These are phyloP conservation scores for Corylus americana DNA, from an alignment of 306 rosid genomes.

Conservation along the genomic window DNA sequence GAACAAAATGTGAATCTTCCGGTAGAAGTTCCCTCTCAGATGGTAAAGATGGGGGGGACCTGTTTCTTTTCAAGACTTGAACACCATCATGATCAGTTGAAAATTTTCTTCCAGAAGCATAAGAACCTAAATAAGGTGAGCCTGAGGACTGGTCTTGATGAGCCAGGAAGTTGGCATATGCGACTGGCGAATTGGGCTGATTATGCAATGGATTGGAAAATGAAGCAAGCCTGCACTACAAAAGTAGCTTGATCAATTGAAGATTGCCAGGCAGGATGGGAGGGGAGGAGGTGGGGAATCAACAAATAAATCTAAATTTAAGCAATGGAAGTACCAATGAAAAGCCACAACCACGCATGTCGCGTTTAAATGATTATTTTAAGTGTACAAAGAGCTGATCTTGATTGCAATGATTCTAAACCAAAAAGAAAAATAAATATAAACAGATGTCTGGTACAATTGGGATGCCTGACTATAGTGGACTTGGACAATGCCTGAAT, in stretches of 20 bases:
- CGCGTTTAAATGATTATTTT: background rate
- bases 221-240: slow-evolving; percentile 44
- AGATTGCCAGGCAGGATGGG: slow-evolving; percentile 11
- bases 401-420: no score
- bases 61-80: slow-evolving; percentile 53
- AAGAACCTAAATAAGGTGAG: slow-evolving; percentile 34
- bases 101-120: slow-evolving; percentile 40
- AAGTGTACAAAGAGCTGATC: no score
- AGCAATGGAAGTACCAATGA: slow-evolving; percentile 14
- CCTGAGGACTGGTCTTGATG: slow-evolving; percentile 38
- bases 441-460: background rate
- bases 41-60: slow-evolving; percentile 55
- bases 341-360: slow-evolving; percentile 10
- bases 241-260: slow-evolving; percentile 22
- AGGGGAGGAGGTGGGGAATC: background rate
- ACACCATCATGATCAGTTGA: slow-evolving; percentile 28
- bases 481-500: slow-evolving; percentile 6
- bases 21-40: slow-evolving; percentile 19
- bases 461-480: background rate
- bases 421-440: no score
- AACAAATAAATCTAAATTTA: slow-evolving; percentile 18
- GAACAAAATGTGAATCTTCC: slow-evolving; percentile 30
- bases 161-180: slow-evolving; percentile 26
- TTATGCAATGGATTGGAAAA: slow-evolving; percentile 37
- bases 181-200: slow-evolving; percentile 26